phyloP scores from a whole-genome alignment of 371 early-diverging fungal species.

The Furculomyces boomerangus region DNA sequence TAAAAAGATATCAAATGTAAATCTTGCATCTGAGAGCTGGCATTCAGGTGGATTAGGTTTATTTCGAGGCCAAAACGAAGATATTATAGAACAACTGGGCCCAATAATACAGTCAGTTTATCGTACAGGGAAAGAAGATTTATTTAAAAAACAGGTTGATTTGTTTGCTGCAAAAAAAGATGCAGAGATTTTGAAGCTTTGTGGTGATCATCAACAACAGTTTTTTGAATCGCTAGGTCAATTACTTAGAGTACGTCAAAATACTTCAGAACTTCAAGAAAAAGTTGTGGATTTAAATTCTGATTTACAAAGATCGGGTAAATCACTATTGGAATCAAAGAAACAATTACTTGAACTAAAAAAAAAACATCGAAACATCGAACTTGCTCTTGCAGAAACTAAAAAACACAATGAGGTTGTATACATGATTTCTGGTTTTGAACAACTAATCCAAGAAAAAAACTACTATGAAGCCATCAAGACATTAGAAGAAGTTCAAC shows the following conservation, averaged over 20 bases:
- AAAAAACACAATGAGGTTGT: slow-evolving; percentile 69
- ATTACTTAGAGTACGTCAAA: slow-evolving; percentile 79
- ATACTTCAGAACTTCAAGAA: slow-evolving; percentile 61
- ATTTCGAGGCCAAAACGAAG: slow-evolving; percentile 7
- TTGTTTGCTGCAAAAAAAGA: slow-evolving; percentile 71
- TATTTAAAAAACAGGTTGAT: slow-evolving; percentile 71
- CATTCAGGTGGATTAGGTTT: slow-evolving; percentile 1
- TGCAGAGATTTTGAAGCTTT: slow-evolving; percentile 93
- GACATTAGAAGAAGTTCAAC: slow-evolving; percentile 9
- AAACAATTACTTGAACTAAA: slow-evolving; percentile 71
- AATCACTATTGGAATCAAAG: slow-evolving; percentile 52
- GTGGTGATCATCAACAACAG: slow-evolving; percentile 92
- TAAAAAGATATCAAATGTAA: slow-evolving; percentile 4
- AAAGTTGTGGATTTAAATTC: slow-evolving; percentile 69
- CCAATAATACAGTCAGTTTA: slow-evolving; percentile 82
- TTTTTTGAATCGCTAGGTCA: slow-evolving; percentile 92
- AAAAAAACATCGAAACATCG: slow-evolving; percentile 70
- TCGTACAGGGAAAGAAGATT: slow-evolving; percentile 62
- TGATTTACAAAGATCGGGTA: slow-evolving; percentile 67
- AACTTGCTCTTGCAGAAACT: slow-evolving; percentile 65
- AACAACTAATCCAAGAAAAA: slow-evolving; percentile 51
- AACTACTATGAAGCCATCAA: slow-evolving; percentile 85
- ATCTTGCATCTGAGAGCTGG: slow-evolving; percentile 1
- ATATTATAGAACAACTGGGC: slow-evolving; percentile 56
- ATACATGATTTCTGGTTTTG: slow-evolving; percentile 71